phyloP scores from a whole-genome alignment of 805 yeast species.

The Zygosaccharomyces kombuchaensis region DNA sequence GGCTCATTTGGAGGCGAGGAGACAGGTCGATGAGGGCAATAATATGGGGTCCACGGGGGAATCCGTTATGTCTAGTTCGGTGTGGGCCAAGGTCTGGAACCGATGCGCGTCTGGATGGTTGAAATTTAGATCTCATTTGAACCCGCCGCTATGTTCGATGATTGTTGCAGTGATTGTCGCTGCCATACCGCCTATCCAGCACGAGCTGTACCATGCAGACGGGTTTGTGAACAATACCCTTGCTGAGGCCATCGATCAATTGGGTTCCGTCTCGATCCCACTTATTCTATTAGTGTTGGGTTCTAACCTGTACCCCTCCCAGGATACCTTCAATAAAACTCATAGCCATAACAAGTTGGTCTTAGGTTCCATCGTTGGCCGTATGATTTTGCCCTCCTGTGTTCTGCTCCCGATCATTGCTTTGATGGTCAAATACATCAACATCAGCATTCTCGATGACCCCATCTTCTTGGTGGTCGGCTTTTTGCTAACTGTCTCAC shows the following conservation, averaged over 20 bases:
- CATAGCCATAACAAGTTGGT: conserved; percentile 59
- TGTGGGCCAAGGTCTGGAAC: conserved; percentile 18
- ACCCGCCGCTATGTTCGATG: conserved; percentile 85
- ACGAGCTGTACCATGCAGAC: conserved; percentile 50
- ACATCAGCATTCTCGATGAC: conserved; percentile 68
- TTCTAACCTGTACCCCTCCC: conserved; percentile 67
- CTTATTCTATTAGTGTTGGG: conserved; percentile 71
- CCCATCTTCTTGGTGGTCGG: conserved; percentile 77
- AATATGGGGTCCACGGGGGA: background rate
- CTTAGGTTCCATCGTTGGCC: conserved; percentile 63
- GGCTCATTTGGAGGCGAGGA: conserved; percentile 15
- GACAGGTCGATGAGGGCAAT: conserved; percentile 5
- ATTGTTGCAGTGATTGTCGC: conserved; percentile 64
- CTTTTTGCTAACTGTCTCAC: conserved; percentile 68
- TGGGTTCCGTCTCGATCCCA: conserved; percentile 76
- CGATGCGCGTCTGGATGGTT: conserved; percentile 9
- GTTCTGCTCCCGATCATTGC: conserved; percentile 65
- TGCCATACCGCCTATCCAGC: conserved; percentile 54
- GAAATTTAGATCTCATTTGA: conserved; percentile 48
- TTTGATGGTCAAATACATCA: conserved; percentile 55
- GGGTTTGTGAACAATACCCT: conserved; percentile 66
- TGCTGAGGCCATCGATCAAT: conserved; percentile 55
- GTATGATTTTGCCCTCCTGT: conserved; percentile 75
- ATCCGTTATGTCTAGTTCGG: conserved; percentile 8
- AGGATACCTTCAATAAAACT: conserved; percentile 63